A percentile compares a stretch with the other conserved stretches of the same genome.
phyloP scores from a whole-genome alignment of 306 rosid genomes.

The Alnus rubra region DNA sequence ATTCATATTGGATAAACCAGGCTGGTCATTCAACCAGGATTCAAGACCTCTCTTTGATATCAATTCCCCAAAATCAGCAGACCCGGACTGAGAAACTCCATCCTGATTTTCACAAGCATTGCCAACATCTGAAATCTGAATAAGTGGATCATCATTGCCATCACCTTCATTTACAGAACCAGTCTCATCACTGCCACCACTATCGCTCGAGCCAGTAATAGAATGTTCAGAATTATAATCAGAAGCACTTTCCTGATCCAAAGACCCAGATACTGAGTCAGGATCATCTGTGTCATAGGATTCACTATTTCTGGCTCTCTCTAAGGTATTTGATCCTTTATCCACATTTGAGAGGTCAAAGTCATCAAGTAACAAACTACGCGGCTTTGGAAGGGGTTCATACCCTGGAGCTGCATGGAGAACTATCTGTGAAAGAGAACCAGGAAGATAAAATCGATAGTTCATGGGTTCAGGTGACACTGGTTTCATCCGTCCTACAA shows the following conservation, averaged over 20 bases:
- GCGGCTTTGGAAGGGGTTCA: constrained; percentile 96
- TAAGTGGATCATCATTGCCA: constrained; percentile 53
- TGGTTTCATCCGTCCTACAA: constrained; percentile 52
- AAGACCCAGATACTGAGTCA: constrained; percentile 60
- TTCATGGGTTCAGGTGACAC: constrained; percentile 53
- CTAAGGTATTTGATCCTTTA: constrained; percentile 20
- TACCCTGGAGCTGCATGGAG: constrained; percentile 99
- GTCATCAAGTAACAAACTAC: constrained; percentile 51
- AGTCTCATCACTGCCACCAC: constrained; percentile 45
- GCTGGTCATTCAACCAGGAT: constrained; percentile 86
- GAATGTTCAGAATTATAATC: constrained; percentile 68
- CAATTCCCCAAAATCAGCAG: constrained; percentile 61
- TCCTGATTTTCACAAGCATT: constrained; percentile 43
- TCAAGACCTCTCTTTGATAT: constrained; percentile 81
- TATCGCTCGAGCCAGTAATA: constrained; percentile 52
- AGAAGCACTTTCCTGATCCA: constrained; percentile 73
- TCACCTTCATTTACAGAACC: constrained; percentile 48
- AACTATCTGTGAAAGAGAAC: constrained; percentile 93
- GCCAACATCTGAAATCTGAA: constrained; percentile 69
- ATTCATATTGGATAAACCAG: constrained; percentile 53
- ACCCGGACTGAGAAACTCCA: constrained; percentile 53
- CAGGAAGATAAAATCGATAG: constrained; percentile 87
- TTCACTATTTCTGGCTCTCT: constrained; percentile 40
- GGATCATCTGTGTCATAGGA: constrained; percentile 51
- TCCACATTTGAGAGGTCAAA: constrained; percentile 30